Evolutionary conservation across 2,329 filamentous ascomycete genomes (phyloP), one percentile per base, ranked within the genome.

Genomic region (Chaetothyriales sp.): DNA sequence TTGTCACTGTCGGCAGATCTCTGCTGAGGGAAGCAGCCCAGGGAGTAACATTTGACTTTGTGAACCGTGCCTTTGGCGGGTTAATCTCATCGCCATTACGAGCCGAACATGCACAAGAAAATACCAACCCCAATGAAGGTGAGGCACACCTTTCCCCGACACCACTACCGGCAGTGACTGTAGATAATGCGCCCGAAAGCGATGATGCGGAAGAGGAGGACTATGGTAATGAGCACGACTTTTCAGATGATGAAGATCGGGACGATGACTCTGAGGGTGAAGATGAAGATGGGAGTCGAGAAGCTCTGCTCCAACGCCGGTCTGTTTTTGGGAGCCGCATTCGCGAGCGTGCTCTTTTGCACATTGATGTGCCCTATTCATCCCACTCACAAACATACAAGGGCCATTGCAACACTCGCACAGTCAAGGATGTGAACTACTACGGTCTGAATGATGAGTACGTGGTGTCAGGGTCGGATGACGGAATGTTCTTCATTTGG

Each of bases 401-500:
- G 2, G 80, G 80, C 1, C 80, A 83, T 62, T 83, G 80, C 66
- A 83, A 83, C 56, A 72, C 80, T 49, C 74, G 78, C 56, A 83
- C 79, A 1, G 79, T 83, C 57, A 84, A 84, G 59, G 80, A 84
- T 59, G 78, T 83, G 53, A 83, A 83, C 54, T 84, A 76, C 65
- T 83, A 79, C 55, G 80, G 80, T 0, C 65, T 81, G 39, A 68
- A 81, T 52, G 81, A 84, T 58, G 79, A 83, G 60, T 84, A 82
- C 55, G 78, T 84, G 9, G 79, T 83, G 9, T 80, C 76, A 51
- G 80, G 80, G 5, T 80, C 76, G 53, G 81, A 84, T 59, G 78
- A 75, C 48, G 80, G 80, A 0, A 75, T 83, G 60, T 61, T 84
- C 20, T 84, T 84, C 63, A 81, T 84, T 49, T 83, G 80, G 80